Evolutionary conservation across 2,329 filamentous ascomycete species (phyloP), one percentile per base, ranked within the genome.

Genomic region (Scortechinia acanthostroma): DNA sequence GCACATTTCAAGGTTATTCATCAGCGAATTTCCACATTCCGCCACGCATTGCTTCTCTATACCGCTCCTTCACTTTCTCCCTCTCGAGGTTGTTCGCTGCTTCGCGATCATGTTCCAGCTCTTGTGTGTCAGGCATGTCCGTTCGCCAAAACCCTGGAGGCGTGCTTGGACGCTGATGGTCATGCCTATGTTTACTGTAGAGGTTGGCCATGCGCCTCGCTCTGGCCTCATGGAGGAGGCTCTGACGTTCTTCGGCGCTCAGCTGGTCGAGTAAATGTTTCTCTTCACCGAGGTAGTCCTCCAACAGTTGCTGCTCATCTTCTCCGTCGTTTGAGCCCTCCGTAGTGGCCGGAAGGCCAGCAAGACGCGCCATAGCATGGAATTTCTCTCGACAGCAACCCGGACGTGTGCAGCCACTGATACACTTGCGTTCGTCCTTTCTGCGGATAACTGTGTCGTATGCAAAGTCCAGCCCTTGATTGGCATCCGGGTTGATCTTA

Each of bases 131-230:
- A 1, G 91, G 91, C 59, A 98, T 95, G 53, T 95, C 91, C 2
- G 85, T 76, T 45, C 88, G 75, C 93, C 93, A 98, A 59, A 88
- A 97, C 0, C 90, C 91, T 2, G 89, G 88, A 13, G 93, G 91
- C 6, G 86, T 88, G 40, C 68, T 71, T 50, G 77, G 74, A 43
- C 89, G 76, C 48, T 83, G 77, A 61, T 85, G 90, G 21, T 80
- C 74, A 53, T 91, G 77, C 46, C 86, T 76, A 62, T 96, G 91
- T 58, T 75, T 88, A 4, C 90, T 90, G 59, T 79, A 80, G 49
- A 77, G 75, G 55, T 91, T 83, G 1, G 91, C 86, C 50, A 94
- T 68, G 43, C 83, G 71, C 56, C 80, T 77, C 0, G 81, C 83
- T 56, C 83, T 84, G 13, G 91, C 91, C 56, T 90, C 77, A n/a